These are phyloP conservation scores for Panus rudis DNA, from an alignment of 768 basidiomycete species.

Conservation along the genomic window DNA sequence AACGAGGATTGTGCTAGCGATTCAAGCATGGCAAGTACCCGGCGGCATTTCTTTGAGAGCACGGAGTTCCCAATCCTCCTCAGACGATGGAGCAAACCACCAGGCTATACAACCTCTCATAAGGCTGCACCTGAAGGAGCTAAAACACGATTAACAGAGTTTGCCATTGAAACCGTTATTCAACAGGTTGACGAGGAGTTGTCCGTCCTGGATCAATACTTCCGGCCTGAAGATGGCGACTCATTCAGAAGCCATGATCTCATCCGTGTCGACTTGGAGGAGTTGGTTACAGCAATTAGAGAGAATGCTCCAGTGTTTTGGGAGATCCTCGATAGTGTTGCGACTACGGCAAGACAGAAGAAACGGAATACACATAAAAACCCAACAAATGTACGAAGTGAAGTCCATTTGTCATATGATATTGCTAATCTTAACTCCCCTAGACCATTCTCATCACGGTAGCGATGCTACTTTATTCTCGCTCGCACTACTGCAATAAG, in stretches of 20 bases:
- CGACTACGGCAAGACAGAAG: background rate
- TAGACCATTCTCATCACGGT: constrained; percentile 3
- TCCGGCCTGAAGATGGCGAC: background rate
- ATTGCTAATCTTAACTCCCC: background rate
- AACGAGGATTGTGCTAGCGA: background rate
- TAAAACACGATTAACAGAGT: background rate
- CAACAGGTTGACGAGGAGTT: background rate
- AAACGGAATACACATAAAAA: background rate
- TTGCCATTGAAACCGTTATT: background rate
- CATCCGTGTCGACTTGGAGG: background rate
- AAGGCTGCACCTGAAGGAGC: background rate
- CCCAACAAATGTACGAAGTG: background rate
- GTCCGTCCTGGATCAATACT: background rate
- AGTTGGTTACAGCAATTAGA: background rate
- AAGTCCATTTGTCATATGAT: too few species aligned
- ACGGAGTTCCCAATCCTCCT: background rate
- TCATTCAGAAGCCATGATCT: background rate
- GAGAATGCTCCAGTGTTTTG: background rate
- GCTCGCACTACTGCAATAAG: constrained; percentile 6
- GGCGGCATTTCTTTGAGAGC: background rate
- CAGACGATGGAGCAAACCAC: background rate
- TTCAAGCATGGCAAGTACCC: background rate
- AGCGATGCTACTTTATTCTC: background rate
- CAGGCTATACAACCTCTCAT: background rate
- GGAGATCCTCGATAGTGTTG: background rate